These are phyloP conservation scores for Trametes polyzona DNA, from an alignment of 1,284 basidiomycete species.

Conservation along the genomic window DNA sequence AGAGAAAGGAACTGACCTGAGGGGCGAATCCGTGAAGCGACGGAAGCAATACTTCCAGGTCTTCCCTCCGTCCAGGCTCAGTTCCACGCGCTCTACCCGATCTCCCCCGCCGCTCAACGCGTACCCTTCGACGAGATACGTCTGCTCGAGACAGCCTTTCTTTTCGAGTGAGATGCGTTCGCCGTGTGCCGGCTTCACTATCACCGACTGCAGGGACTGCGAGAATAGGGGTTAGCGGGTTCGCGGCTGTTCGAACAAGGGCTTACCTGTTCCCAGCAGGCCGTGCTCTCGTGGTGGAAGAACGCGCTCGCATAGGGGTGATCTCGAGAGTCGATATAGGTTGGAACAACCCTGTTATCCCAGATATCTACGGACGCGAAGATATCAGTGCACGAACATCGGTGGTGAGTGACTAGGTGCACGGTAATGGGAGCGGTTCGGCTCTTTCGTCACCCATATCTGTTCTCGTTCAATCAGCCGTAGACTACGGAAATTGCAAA, in stretches of 20 bases:
- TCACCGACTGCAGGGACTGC: constrained; percentile 28
- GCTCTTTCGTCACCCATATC: constrained; percentile 27
- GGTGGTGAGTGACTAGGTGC: background rate
- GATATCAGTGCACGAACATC: too few species aligned
- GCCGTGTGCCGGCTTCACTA: constrained; percentile 28
- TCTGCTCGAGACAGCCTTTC: constrained; percentile 1
- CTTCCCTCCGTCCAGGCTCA: constrained; percentile 28
- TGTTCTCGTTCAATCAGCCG: background rate
- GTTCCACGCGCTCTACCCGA: constrained; percentile 27
- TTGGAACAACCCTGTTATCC: constrained; percentile 31
- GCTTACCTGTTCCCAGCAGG: constrained; percentile 26
- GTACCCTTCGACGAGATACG: constrained; percentile 25
- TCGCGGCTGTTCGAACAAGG: too few species aligned
- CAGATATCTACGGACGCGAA: constrained; percentile 30
- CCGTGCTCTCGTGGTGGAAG: constrained; percentile 28
- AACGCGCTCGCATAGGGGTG: constrained; percentile 25
- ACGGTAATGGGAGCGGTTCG: constrained; percentile 30
- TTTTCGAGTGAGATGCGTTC: constrained; percentile 13
- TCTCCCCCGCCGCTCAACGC: constrained; percentile 29
- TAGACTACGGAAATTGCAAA: background rate
- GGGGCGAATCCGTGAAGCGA: constrained; percentile 20
- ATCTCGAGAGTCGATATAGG: constrained; percentile 26
- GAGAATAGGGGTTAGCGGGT: background rate
- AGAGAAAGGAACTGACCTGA: constrained; percentile 9
- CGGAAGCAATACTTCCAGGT: constrained; percentile 31